Evolutionary conservation across 495 filamentous ascomycete genomes (phyloP).

Genomic region (Neurospora sp.): DNA sequence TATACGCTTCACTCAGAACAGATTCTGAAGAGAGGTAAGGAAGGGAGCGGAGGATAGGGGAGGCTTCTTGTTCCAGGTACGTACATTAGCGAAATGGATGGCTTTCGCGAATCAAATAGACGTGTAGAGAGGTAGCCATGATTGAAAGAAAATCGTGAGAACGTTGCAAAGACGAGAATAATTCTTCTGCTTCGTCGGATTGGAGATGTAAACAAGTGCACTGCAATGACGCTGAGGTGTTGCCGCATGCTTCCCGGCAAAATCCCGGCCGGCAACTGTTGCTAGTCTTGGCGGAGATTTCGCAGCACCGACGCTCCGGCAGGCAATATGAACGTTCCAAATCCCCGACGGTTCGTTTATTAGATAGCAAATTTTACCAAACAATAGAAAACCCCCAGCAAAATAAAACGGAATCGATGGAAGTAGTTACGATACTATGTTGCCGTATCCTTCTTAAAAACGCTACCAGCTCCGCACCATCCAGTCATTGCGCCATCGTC

Average conservation of each 20-base stretch:
- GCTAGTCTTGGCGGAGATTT: not conserved
- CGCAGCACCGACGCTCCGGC: not conserved
- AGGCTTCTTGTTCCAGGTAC: not conserved
- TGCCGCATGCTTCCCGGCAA: not conserved
- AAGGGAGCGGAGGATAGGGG: not conserved
- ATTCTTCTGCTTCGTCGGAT: not conserved
- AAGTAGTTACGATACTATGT: no score
- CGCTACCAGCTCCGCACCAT: not conserved
- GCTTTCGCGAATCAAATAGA: not conserved
- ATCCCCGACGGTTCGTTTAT: not conserved
- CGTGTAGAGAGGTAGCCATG: not conserved
- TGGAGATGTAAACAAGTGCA: not conserved
- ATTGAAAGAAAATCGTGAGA: not conserved
- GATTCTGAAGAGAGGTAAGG: not conserved
- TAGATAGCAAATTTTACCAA: not conserved
- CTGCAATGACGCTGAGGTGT: not conserved
- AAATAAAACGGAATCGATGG: no score
- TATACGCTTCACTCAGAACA: not conserved
- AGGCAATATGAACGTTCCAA: not conserved
- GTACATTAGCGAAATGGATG: not conserved
- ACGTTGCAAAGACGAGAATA: not conserved
- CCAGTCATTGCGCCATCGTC: not conserved
- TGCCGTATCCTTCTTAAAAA: no score
- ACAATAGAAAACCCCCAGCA: no score
- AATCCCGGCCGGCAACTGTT: not conserved